These are phyloP conservation scores for Capsella rubella DNA, from an alignment of 441 rosid species.

Conservation along the genomic window DNA sequence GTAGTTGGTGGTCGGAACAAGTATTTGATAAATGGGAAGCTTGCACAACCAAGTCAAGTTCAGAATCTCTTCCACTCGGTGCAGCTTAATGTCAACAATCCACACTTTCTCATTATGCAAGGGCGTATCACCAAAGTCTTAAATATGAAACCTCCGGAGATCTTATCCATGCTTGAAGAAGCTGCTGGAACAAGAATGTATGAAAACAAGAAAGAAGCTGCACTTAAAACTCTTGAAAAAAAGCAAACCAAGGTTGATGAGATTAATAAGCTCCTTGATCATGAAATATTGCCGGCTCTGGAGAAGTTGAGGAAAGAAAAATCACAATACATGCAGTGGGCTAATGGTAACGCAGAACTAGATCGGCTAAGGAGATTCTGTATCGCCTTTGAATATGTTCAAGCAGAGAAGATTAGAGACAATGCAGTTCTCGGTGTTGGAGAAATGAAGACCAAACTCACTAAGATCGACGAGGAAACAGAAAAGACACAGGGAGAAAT, in stretches of 20 bases:
- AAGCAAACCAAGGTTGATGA: slow-evolving; percentile 98
- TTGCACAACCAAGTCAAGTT: slow-evolving; percentile 97
- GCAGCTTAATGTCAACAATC: slow-evolving; percentile 97
- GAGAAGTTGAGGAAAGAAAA: slow-evolving; percentile 94
- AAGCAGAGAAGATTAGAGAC: slow-evolving; percentile 85
- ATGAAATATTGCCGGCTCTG: slow-evolving; percentile 91
- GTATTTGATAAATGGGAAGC: slow-evolving; percentile 95
- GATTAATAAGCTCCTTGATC: slow-evolving; percentile 91
- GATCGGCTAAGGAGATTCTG: slow-evolving; percentile 93
- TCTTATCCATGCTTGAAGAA: slow-evolving; percentile 99
- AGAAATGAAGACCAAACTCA: slow-evolving; percentile 61
- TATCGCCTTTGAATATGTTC: slow-evolving; percentile 86
- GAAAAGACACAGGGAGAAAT: slow-evolving; percentile 56
- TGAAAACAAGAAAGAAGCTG: slow-evolving; percentile 94
- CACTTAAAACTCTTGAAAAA: slow-evolving; percentile 92
- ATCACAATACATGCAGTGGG: slow-evolving; percentile 97
- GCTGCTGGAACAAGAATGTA: slow-evolving; percentile 99
- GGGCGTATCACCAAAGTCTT: slow-evolving; percentile 97
- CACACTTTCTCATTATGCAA: slow-evolving; percentile 99
- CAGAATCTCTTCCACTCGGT: slow-evolving; percentile 98
- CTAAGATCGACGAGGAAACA: slow-evolving; percentile 59
- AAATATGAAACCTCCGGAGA: slow-evolving; percentile 99
- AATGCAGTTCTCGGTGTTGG: slow-evolving; percentile 71
- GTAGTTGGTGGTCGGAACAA: slow-evolving; percentile 99
- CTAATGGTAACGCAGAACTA: slow-evolving; percentile 81